Evolutionary conservation across 805 yeast species (phyloP).

Genomic region (Nematodospora valgi): DNA sequence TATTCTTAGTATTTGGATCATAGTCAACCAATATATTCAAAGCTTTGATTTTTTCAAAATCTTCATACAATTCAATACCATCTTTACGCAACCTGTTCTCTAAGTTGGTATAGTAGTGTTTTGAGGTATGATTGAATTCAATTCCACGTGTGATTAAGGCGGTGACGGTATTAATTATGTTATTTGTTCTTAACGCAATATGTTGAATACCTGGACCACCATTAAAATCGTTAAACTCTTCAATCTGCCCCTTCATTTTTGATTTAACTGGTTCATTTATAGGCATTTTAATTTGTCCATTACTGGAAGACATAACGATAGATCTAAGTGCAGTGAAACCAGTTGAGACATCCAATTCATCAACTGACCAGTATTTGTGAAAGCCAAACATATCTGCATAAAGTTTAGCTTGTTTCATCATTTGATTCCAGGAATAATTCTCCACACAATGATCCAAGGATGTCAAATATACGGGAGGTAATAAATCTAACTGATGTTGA

Average conservation of each 20-base stretch:
- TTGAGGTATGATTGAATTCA: conserved; percentile 62
- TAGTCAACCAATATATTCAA: conserved; percentile 70
- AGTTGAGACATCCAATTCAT: conserved; percentile 71
- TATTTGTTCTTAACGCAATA: conserved; percentile 62
- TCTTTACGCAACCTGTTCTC: conserved; percentile 42
- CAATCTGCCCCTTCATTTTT: conserved; percentile 66
- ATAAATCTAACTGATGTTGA: conserved; percentile 5
- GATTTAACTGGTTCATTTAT: conserved; percentile 82
- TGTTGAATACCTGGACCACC: conserved; percentile 87
- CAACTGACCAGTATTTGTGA: conserved; percentile 81
- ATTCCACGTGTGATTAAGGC: conserved; percentile 60
- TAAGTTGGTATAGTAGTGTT: conserved; percentile 53
- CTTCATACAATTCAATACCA: conserved; percentile 48
- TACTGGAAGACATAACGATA: conserved; percentile 69
- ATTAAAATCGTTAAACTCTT: conserved; percentile 72
- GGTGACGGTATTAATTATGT: conserved; percentile 56
- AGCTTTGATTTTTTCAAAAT: conserved; percentile 45
- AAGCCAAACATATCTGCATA: conserved; percentile 68
- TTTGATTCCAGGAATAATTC: conserved; percentile 67
- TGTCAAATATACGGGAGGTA: conserved; percentile 37
- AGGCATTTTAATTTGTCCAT: conserved; percentile 71
- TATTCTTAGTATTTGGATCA: conserved; percentile 47
- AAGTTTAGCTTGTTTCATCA: conserved; percentile 54
- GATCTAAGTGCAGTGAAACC: conserved; percentile 67
- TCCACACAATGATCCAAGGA: conserved; percentile 79